phyloP scores from a whole-genome alignment of 805 yeast species.

The Spathaspora gorwiae region DNA sequence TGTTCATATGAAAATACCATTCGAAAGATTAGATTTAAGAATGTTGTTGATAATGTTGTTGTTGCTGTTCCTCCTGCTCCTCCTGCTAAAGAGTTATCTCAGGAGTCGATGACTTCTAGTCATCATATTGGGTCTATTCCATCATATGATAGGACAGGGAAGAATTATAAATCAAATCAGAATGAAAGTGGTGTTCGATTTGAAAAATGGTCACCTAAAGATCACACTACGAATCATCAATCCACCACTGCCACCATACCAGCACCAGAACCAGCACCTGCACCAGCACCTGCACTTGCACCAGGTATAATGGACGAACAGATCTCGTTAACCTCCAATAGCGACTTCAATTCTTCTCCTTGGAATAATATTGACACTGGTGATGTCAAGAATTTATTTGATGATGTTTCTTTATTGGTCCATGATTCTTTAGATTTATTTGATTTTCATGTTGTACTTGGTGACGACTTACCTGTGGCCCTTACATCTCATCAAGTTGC shows the following conservation, averaged over 20 bases:
- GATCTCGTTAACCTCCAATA: too few relatives aligned
- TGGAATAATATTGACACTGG: slow-evolving; percentile 1
- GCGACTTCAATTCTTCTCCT: neutral
- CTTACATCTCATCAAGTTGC: neutral
- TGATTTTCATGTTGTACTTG: neutral
- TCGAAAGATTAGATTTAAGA: neutral
- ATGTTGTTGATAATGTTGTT: too few relatives aligned
- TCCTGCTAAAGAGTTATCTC: too few relatives aligned
- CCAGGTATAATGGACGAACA: too few relatives aligned
- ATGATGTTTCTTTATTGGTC: slow-evolving; percentile 32
- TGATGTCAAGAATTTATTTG: slow-evolving; percentile 20
- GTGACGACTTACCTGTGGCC: neutral
- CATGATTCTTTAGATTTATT: slow-evolving; percentile 20
- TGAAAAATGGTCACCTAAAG: neutral
- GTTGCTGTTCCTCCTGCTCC: too few relatives aligned
- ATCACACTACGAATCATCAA: neutral
- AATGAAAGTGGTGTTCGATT: neutral
- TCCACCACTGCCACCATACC: neutral
- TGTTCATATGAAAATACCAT: slow-evolving; percentile 20
- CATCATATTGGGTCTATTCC: too few relatives aligned
- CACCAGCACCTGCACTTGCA: neutral
- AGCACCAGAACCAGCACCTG: neutral
- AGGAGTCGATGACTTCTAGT: too few relatives aligned
- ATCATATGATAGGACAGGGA: too few relatives aligned
- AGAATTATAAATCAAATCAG: neutral